These are phyloP conservation scores for Acacia melanoxylon DNA, from an alignment of 306 rosid genomes.

Conservation along the genomic window DNA sequence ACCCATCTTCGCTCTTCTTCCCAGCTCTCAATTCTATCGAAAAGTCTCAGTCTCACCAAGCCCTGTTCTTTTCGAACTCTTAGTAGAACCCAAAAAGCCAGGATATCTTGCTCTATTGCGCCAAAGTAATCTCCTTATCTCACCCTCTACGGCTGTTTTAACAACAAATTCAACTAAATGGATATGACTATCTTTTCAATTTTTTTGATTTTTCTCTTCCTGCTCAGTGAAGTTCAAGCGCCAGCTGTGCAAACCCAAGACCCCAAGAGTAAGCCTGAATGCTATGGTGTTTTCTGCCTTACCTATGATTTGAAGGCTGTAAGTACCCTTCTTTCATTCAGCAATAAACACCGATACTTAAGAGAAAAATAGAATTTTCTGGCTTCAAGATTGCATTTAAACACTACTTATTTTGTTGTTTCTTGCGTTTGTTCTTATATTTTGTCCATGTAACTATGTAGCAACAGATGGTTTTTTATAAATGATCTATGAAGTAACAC, in stretches of 20 bases:
- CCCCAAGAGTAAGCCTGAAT: conserved; percentile 67
- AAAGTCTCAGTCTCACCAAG: conserved; percentile 38
- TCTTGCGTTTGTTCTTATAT: background rate
- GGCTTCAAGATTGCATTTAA: background rate
- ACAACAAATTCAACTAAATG: background rate
- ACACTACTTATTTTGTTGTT: background rate
- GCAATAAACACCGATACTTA: background rate
- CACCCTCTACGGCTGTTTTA: background rate
- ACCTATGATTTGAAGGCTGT: conserved; percentile 98
- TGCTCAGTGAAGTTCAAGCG: conserved; percentile 71
- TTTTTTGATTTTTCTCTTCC: background rate
- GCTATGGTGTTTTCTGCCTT: conserved; percentile 94
- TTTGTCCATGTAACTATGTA: background rate
- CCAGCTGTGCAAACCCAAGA: conserved; percentile 53
- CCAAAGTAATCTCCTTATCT: conserved; percentile 62
- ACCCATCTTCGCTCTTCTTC: conserved; percentile 53
- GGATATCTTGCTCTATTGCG: conserved; percentile 75
- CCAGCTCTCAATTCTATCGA: conserved; percentile 55
- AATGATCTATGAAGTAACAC: background rate
- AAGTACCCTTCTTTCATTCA: conserved; percentile 30
- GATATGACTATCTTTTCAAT: conserved; percentile 14
- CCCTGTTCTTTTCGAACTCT: conserved; percentile 41
- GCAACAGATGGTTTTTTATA: background rate
- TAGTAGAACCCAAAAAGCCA: conserved; percentile 38
- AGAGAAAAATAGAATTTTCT: background rate